Base-by-base conservation (phyloP, 2,329 filamentous ascomycete genomes). In the Cryphonectria japonica region DNA sequence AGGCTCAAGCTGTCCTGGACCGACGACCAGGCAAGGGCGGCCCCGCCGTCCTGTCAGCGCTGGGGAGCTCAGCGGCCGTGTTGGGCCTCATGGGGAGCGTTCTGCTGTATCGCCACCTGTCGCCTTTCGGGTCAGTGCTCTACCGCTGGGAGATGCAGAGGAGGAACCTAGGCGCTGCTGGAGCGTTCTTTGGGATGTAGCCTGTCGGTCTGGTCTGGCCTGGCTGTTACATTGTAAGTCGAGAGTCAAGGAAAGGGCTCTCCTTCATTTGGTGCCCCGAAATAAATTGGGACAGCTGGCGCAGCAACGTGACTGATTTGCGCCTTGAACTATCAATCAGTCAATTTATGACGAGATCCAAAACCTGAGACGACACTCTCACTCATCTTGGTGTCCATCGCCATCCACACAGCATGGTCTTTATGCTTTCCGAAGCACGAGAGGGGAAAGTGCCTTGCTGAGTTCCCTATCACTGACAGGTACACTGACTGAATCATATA, bases 81-180 rank as follows among this genome's bases (percentile, higher is more conserved):
- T 9, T 70, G 46, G 70, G 69, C 0, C 54, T 72, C 8, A 14
- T 70, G 32, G 70, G 72, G 22, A 61, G 68, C 62, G 64, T 67
- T n/a, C 46, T 72, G 54, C 62, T 73, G n/a, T 73, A 73, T 46
- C 70, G 70, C 16, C 72, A 73, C 46, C 52, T 73, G 54, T 66
- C 59, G 54, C 72, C 72, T 13, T 72, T 73, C 6, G 72, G 72
- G 26, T 52, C 72, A 16, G 32, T 66, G 11, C 4, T 73, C 26
- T 70, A 68, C 39, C 52, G 70, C 8, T 73, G 70, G 70, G 70
- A 73, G 66, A 54, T 66, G 68, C 69, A 67, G 61, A 66, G 68
- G 61, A 64, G 65, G 43, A 67, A 26, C 1, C 70, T 70, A 13
- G 72, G 72, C 39, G 61, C 67, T 32, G 72, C 72, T 0, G 68